Percentiles rank a stretch among this genome's conserved stretches.
These are phyloP conservation scores for Xenoacremonium recifei DNA, from an alignment of 2,329 filamentous ascomycete species.

Conservation along the genomic window DNA sequence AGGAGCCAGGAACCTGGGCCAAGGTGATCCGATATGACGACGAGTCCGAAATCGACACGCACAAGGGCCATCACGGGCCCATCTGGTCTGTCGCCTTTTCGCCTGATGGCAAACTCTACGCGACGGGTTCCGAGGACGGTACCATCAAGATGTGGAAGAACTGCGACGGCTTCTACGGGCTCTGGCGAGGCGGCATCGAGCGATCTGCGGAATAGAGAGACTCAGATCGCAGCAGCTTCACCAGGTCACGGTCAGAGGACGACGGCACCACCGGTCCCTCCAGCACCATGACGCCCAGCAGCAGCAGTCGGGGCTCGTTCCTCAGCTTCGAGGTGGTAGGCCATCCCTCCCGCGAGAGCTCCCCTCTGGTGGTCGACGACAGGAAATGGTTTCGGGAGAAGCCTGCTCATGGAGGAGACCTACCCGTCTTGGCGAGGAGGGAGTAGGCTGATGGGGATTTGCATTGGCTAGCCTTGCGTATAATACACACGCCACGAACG, in stretches of 20 bases:
- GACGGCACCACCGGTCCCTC: slow-evolving; percentile 9
- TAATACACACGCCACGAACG: too few species aligned
- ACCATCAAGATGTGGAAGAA: slow-evolving; percentile 92
- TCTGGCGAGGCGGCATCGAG: slow-evolving; percentile 56
- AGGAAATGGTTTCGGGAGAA: too few species aligned
- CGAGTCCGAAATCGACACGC: slow-evolving; percentile 80
- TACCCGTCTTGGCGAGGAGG: too few species aligned
- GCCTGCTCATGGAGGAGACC: too few species aligned
- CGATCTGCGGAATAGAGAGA: slow-evolving; percentile 36
- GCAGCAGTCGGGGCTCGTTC: slow-evolving; percentile 12
- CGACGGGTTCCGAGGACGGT: slow-evolving; percentile 93
- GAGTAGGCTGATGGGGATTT: too few species aligned
- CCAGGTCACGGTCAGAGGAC: slow-evolving; percentile 15
- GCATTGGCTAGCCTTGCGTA: too few species aligned
- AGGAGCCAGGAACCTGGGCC: slow-evolving; percentile 94
- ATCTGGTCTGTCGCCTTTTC: slow-evolving; percentile 97
- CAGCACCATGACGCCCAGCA: slow-evolving; percentile 7
- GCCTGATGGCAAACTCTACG: slow-evolving; percentile 93
- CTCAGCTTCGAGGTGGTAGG: slow-evolving; percentile 6
- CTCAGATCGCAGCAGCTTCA: slow-evolving; percentile 21
- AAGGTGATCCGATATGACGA: slow-evolving; percentile 87
- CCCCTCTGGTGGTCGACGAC: too few species aligned
- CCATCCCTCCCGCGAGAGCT: slow-evolving; percentile 4
- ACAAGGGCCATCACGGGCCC: slow-evolving; percentile 95
- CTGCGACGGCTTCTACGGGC: slow-evolving; percentile 62